These are phyloP conservation scores for Nannochloris sp. DNA, from an alignment of 139 green algal genomes.

Conservation along the genomic window DNA sequence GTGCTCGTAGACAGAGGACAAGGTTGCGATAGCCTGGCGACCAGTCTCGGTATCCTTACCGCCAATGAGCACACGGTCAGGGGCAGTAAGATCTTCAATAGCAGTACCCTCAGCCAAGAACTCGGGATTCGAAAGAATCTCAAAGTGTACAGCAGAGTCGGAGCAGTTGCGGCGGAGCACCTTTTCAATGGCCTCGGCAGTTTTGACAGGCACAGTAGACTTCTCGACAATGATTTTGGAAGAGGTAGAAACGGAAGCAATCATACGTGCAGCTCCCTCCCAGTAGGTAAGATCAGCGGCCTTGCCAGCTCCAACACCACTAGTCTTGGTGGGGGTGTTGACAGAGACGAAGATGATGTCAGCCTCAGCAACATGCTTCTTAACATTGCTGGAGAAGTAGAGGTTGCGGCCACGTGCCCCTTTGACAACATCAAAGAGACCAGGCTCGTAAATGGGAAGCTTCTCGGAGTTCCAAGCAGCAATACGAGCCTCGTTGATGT, in stretches of 20 bases:
- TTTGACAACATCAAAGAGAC: constrained; percentile 89
- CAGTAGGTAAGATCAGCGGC: constrained; percentile 99
- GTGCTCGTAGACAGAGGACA: constrained; percentile 84
- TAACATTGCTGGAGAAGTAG: constrained; percentile 94
- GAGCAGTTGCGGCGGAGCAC: constrained; percentile 74
- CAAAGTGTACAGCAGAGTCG: constrained; percentile 69
- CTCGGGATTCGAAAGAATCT: constrained; percentile 94
- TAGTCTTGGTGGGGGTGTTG: constrained; percentile 98
- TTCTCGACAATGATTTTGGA: constrained; percentile 99
- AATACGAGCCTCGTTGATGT: constrained; percentile 81
- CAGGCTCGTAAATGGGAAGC: constrained; percentile 98
- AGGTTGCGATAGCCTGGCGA: constrained; percentile 54
- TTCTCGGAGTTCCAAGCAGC: constrained; percentile 93
- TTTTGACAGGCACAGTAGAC: constrained; percentile 99
- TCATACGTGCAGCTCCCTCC: constrained; percentile 92
- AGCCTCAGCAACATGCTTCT: constrained; percentile 87
- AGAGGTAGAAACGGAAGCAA: constrained; percentile 73
- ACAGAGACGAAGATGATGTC: constrained; percentile 98
- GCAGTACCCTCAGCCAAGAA: constrained; percentile 88
- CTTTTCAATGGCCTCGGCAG: constrained; percentile 96
- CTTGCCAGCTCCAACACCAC: constrained; percentile 90
- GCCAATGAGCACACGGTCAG: constrained; percentile 68
- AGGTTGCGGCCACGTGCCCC: constrained; percentile 79
- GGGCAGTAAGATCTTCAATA: constrained; percentile 71
- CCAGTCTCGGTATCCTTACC: constrained; percentile 77